These are phyloP conservation scores for Cercophora samala DNA, from an alignment of 495 filamentous ascomycete species.

Conservation along the genomic window DNA sequence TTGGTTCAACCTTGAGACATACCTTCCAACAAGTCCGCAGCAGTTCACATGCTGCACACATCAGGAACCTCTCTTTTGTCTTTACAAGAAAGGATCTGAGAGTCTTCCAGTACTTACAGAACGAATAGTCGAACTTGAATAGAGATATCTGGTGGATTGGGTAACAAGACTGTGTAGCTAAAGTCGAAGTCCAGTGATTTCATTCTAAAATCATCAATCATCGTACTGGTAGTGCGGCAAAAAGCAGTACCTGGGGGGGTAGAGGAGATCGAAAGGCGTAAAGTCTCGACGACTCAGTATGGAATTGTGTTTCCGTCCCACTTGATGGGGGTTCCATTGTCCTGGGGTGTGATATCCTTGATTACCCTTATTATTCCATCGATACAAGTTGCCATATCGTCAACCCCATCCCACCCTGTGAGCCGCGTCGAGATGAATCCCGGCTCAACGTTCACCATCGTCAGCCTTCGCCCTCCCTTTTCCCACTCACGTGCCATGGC, in stretches of 20 bases:
- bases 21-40: no score
- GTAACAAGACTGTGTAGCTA: no score
- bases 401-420: neutral
- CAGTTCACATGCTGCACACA: no score
- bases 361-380: neutral
- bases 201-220: no score
- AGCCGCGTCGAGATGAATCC: neutral
- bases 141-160: no score
- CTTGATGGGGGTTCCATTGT: neutral
- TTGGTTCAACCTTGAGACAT: no score
- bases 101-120: no score
- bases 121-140: no score
- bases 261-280: neutral
- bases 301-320: constrained; percentile 3
- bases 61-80: no score
- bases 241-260: neutral
- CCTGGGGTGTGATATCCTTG: neutral
- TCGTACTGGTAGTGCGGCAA: no score
- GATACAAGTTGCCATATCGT: neutral
- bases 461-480: neutral
- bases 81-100: no score
- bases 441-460: neutral
- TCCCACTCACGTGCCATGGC: constrained; percentile 3
- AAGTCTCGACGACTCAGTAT: neutral
- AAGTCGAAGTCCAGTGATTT: no score